Base-by-base conservation (phyloP, 345 rosid genomes). In the Melaleuca quinquenervia region DNA sequence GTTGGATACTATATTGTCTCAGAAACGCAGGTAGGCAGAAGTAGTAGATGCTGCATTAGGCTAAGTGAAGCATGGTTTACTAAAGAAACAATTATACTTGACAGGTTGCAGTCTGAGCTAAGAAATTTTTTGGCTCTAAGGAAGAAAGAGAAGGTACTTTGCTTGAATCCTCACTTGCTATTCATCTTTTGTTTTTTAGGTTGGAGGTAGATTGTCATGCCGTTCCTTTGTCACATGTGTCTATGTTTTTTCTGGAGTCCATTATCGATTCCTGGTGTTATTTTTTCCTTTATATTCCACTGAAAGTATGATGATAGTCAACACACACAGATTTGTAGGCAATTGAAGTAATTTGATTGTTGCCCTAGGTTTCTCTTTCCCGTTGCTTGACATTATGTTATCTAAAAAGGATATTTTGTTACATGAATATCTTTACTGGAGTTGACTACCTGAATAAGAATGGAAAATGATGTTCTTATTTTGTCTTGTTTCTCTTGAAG, bases 51-150 rank as follows among this genome's bases (percentile, higher is more conserved):
- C 80, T 90, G 56, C 86, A 85, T 18, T 54, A 83, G 75, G 84
- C 83, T 52, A 75, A 53, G 70, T 86, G 64, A 86, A 70, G 75
- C 14, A 50, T 70, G 60, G 50, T 88, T 60, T 87, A 83, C 88
- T 87, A 87, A 83, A 85, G 83, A 54, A 70, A 70, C 78, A 60
- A 54, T 84, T 84, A 36, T 85, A 26, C 54, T 92, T 91, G 86
- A 41, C 93, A 97, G 99, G 95, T 91, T 97, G 90, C 96, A 94
- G 89, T 87, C 87, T 64, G 97, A 96, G 87, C 88, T 97, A 94
- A 93, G 85, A 87, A 89, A 83, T 83, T 97, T 90, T 91, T 93
- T 97, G 89, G 89, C 91, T 62, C 83, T 89, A 64, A 90, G 96
- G 87, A 88, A 89, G 92, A 91, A 92, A 88, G 91, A 89, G 88